Percentiles rank a stretch among this genome's conserved stretches.
phyloP scores from a whole-genome alignment of 108 stramenopile species.

The Parietichytrium sp. region DNA sequence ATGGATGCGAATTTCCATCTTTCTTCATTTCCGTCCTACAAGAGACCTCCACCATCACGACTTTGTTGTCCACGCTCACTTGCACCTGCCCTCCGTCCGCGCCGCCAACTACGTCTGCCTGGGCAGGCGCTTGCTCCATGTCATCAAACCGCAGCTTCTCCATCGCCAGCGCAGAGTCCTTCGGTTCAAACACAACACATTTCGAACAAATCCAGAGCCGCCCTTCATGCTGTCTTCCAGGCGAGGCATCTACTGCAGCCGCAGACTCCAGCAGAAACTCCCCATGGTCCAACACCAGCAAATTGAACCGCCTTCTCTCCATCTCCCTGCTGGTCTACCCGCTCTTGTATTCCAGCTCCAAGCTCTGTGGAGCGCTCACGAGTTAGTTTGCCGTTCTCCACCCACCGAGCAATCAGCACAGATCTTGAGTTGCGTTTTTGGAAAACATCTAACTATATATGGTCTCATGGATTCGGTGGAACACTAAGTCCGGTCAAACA shows the following conservation, averaged over 20 bases:
- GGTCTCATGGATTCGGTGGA: no score
- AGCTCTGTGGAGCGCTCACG: no score
- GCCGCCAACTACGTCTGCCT: not conserved
- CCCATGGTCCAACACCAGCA: slow-evolving; percentile 59
- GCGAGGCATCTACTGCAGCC: not conserved
- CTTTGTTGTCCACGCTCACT: not conserved
- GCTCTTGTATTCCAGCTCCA: no score
- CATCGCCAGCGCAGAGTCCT: slow-evolving; percentile 47
- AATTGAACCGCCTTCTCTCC: slow-evolving; percentile 51
- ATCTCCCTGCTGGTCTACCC: no score
- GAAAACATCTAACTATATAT: no score
- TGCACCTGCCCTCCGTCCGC: not conserved
- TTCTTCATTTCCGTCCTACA: slow-evolving; percentile 41
- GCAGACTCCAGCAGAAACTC: slow-evolving; percentile 51
- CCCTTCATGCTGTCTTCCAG: slow-evolving; percentile 44
- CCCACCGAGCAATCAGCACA: no score
- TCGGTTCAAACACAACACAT: slow-evolving; percentile 59
- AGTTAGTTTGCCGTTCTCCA: no score
- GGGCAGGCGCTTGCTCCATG: not conserved
- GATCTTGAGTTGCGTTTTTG: no score
- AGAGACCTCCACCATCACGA: slow-evolving; percentile 37
- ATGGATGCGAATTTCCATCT: slow-evolving; percentile 36
- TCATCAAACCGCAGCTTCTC: slow-evolving; percentile 54
- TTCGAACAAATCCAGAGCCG: slow-evolving; percentile 59
- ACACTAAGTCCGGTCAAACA: no score